Evolutionary conservation across 2,329 filamentous ascomycete species (phyloP), one percentile per base, ranked within the genome.

Genomic region (Diplodia scrobiculata): DNA sequence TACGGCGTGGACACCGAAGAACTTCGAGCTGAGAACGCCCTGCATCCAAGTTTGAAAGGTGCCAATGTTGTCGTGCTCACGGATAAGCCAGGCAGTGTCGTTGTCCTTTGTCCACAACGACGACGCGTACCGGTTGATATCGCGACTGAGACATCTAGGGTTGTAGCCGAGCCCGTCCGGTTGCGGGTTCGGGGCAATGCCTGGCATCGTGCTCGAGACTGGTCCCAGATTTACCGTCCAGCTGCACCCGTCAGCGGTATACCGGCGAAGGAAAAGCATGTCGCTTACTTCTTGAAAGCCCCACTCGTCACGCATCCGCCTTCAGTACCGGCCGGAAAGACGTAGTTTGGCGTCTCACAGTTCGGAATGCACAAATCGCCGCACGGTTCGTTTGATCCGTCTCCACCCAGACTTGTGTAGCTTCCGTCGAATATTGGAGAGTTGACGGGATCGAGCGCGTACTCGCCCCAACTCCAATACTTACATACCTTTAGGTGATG

Each of bases 351-450:
- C 11, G 50, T 14, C 25, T 52, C 50, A 14, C 50, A 25, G 50
- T 27, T 27, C 7, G 50, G 21, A n/a, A 52, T 52, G 50, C 19
- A 25, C 3, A 52, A 9, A 2, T 52, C 13, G 2, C 21, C 50
- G 50, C 17, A 29, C 14, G 27, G 21, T 6, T n/a, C 21, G 55
- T 71, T 75, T 2, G 67, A 74, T 21, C 84, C 83, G 67, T 85
- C 81, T 21, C 83, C 82, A 25, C 79, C 71, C 67, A 77, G 73
- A 64, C 79, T 77, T 58, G 80, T 82, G 25, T 79, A 79, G 68
- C 81, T 82, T 54, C 85, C 85, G 68, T 85, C 83, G 67, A 87
- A 86, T 52, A 86, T 72, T 11, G 83, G 81, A 0, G 83, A 84
- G 66, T 80, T 78, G 67, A 6, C 25, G 25, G 25, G 25, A 25